phyloP scores from a whole-genome alignment of 2,329 filamentous ascomycete genomes.

The Pseudopyricularia cyperi region DNA sequence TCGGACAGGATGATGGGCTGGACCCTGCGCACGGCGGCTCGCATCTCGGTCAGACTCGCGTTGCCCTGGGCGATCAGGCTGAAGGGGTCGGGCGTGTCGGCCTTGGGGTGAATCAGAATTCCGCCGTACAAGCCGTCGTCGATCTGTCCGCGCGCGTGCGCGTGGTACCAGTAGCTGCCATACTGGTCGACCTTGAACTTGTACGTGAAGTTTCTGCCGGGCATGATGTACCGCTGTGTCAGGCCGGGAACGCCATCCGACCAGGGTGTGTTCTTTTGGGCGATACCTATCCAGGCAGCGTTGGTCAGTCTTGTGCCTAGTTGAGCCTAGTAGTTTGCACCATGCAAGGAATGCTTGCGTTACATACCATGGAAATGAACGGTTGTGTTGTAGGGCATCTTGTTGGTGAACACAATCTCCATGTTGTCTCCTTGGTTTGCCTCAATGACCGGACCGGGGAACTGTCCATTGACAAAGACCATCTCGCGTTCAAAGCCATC shows the following conservation, averaged over 20 bases:
- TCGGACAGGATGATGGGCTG: conserved; percentile 41
- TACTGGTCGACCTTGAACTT: conserved; percentile 41
- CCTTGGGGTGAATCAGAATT: conserved; percentile 32
- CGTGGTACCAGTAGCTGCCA: conserved; percentile 50
- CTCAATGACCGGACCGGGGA: conserved; percentile 47
- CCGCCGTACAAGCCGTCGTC: conserved; percentile 48
- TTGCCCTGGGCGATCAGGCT: conserved; percentile 28
- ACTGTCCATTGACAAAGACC: conserved; percentile 44
- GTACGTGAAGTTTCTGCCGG: conserved; percentile 35
- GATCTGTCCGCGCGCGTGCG: conserved; percentile 40
- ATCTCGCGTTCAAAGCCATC: conserved; percentile 30
- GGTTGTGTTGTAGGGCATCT: conserved; percentile 30
- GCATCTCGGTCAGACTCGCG: conserved; percentile 27
- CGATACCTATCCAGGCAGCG: conserved; percentile 20
- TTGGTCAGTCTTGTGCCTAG: not conserved
- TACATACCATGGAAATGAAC: conserved; percentile 34
- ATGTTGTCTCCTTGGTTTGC: conserved; percentile 37
- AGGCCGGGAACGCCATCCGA: conserved; percentile 47
- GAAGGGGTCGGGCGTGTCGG: conserved; percentile 28
- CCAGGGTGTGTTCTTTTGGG: conserved; percentile 41
- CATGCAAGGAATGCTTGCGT: not conserved
- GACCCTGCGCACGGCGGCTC: conserved; percentile 31
- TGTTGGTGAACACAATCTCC: conserved; percentile 29
- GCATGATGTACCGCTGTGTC: conserved; percentile 36
- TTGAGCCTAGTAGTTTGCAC: too few relatives aligned